Conservation (phyloP, 441 rosid genomes). For the Breynia disticha region DNA sequence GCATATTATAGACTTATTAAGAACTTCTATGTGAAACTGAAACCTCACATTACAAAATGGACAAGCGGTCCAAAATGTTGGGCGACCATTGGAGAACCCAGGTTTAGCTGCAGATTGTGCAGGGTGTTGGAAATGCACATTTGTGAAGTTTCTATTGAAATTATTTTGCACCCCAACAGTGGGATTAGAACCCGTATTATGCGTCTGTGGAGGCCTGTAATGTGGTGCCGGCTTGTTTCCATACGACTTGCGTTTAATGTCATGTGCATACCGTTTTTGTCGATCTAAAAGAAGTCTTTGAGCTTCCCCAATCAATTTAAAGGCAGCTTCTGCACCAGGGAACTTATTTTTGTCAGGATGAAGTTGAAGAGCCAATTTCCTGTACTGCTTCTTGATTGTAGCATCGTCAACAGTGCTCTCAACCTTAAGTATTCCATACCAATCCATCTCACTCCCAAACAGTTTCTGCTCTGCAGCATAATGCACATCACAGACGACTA, state of each 20-base stretch:
- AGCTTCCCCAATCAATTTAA: slow-evolving; percentile 81
- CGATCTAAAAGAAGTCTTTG: slow-evolving; percentile 66
- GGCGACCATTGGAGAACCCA: slow-evolving; percentile 22
- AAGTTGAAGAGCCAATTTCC: slow-evolving; percentile 71
- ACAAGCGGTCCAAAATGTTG: slow-evolving; percentile 64
- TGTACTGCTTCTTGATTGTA: slow-evolving; percentile 76
- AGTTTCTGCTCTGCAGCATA: slow-evolving; percentile 50
- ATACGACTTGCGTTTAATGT: slow-evolving; percentile 33
- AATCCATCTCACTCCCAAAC: slow-evolving; percentile 62
- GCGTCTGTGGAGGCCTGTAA: slow-evolving; percentile 25
- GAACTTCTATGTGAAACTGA: slow-evolving; percentile 32
- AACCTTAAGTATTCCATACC: slow-evolving; percentile 82
- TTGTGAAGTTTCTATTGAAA: slow-evolving; percentile 14
- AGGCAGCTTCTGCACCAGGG: slow-evolving; percentile 94
- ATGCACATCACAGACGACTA: slow-evolving; percentile 80
- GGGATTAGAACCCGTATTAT: slow-evolving; percentile 13
- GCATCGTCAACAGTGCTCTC: slow-evolving; percentile 54
- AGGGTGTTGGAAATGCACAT: slow-evolving; percentile 27
- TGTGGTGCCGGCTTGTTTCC: slow-evolving; percentile 32
- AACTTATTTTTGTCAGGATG: slow-evolving; percentile 93
- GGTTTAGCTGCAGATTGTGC: slow-evolving; percentile 32
- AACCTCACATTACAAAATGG: slow-evolving; percentile 42
- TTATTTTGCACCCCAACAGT: slow-evolving; percentile 22
- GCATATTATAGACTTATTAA: slow-evolving; percentile 37
- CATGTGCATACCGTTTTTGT: slow-evolving; percentile 48